Conservation (phyloP, 169 alveolate genomes). For the Eimeria sp. region DNA sequence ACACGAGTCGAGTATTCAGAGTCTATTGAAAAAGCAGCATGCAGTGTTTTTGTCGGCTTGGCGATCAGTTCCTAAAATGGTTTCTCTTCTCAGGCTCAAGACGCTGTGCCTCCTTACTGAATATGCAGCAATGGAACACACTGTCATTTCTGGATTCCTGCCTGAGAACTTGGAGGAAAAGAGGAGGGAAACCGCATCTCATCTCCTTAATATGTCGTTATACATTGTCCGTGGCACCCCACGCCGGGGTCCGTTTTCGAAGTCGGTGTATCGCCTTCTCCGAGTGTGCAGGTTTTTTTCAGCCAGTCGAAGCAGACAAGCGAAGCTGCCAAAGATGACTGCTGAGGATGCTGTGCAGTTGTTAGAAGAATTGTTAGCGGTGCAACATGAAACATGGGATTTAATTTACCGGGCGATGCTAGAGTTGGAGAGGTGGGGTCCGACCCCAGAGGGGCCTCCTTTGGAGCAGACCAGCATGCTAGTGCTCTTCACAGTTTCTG, state of each 20-base stretch:
- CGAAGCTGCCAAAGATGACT: neutral
- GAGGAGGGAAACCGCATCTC: neutral
- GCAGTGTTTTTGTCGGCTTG: neutral
- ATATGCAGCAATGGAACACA: neutral
- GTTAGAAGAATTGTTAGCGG: neutral
- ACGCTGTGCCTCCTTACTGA: neutral
- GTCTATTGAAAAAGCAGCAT: neutral
- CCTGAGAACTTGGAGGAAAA: neutral
- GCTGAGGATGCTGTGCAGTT: neutral
- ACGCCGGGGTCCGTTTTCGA: neutral
- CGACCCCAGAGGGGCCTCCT: neutral
- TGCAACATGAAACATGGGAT: neutral
- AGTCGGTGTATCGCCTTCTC: neutral
- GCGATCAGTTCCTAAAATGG: neutral
- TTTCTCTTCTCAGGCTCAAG: neutral
- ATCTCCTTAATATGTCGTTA: neutral
- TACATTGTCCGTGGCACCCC: neutral
- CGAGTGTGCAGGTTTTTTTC: neutral
- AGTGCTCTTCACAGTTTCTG: neutral
- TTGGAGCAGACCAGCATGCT: neutral
- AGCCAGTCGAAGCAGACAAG: neutral
- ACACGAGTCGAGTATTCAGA: neutral
- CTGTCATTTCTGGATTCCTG: neutral
- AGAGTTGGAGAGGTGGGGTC: neutral
- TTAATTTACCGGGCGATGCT: neutral